Conservation (phyloP, 2,329 filamentous ascomycete genomes). For the Diaporthe sp. region DNA sequence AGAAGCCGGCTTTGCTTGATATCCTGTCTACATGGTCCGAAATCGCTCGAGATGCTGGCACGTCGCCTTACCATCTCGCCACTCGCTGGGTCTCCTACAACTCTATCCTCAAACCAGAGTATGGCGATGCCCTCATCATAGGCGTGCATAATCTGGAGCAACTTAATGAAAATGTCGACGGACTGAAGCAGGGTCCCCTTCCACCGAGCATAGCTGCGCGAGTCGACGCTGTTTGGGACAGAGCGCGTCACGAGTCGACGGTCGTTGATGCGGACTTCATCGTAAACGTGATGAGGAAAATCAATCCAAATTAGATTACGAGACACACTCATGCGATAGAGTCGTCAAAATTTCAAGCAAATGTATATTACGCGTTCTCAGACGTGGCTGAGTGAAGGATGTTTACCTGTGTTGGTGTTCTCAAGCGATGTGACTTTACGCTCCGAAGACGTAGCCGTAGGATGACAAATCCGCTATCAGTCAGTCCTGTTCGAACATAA, state of each 20-base stretch:
- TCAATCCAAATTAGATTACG: too few relatives aligned
- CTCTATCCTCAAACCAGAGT: neutral
- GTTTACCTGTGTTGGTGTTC: too few relatives aligned
- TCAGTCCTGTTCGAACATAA: too few relatives aligned
- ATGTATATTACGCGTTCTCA: too few relatives aligned
- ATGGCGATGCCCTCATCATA: neutral
- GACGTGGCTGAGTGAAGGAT: too few relatives aligned
- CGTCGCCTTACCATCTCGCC: neutral
- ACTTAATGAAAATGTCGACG: neutral
- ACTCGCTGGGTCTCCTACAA: slow-evolving; percentile 12
- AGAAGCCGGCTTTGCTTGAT: slow-evolving; percentile 10
- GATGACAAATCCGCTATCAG: too few relatives aligned
- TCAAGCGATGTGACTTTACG: too few relatives aligned
- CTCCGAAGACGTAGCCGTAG: too few relatives aligned
- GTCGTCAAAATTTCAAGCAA: too few relatives aligned
- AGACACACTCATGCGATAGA: too few relatives aligned
- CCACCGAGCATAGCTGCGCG: slow-evolving; percentile 1
- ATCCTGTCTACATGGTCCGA: neutral
- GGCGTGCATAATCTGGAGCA: neutral
- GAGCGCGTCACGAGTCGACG: neutral
- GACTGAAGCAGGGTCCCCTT: slow-evolving; percentile 3
- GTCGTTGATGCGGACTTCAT: slow-evolving; percentile 2
- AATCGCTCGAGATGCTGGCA: neutral
- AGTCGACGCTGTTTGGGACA: slow-evolving; percentile 3
- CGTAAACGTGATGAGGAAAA: neutral